A percentile compares a stretch with the other conserved stretches of the same genome.
These are phyloP conservation scores for Fistulifera solaris DNA, from an alignment of 108 stramenopile genomes.

Conservation along the genomic window DNA sequence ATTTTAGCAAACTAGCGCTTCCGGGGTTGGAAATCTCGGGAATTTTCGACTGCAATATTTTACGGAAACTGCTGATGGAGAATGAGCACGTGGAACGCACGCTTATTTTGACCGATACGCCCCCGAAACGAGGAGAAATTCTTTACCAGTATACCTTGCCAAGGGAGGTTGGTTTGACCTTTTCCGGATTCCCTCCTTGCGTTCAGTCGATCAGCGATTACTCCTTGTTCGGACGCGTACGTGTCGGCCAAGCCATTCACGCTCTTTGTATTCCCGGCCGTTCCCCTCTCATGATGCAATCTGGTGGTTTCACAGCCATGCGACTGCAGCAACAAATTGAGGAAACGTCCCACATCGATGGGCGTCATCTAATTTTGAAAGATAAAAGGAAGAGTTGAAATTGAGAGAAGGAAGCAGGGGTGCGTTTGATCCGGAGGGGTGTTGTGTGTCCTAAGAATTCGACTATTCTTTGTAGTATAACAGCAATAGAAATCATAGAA, in stretches of 20 bases:
- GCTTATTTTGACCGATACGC: background rate
- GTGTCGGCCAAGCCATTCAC: constrained; percentile 12
- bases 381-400: background rate
- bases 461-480: too few relatives aligned
- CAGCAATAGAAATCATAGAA: too few relatives aligned
- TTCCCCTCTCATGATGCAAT: constrained; percentile 4
- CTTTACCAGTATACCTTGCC: too few relatives aligned
- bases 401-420: background rate
- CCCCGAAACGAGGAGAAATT: background rate
- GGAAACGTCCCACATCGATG: constrained; percentile 9
- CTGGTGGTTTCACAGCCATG: constrained; percentile 13
- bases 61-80: background rate
- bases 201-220: too few relatives aligned
- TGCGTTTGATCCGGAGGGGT: background rate
- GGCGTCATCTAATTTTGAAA: constrained; percentile 9
- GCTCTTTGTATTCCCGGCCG: constrained; percentile 16
- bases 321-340: background rate
- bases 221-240: constrained; percentile 6
- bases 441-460: background rate
- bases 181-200: too few relatives aligned
- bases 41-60: background rate
- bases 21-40: background rate
- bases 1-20: background rate
- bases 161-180: too few relatives aligned
- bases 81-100: background rate